Conservation (phyloP, 345 rosid species). For the Lagerstroemia speciosa region DNA sequence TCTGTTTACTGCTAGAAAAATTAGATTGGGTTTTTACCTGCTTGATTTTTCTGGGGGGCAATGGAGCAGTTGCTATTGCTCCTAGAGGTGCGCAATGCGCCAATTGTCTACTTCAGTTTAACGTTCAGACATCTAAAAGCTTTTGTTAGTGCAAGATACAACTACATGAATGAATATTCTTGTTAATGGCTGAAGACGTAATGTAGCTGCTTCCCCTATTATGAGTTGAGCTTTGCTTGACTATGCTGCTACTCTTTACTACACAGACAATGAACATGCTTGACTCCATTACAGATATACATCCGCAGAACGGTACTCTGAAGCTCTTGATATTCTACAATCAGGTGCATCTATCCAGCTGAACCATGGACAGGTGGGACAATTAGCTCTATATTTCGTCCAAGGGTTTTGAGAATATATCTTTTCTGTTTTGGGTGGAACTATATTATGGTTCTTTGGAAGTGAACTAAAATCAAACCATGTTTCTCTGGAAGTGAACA, state of each 20-base stretch:
- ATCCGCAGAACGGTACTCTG: constrained; percentile 63
- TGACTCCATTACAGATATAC: constrained; percentile 39
- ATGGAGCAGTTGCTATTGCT: too few relatives aligned
- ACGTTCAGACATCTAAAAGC: not conserved
- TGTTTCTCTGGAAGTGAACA: not conserved
- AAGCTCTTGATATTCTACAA: constrained; percentile 73
- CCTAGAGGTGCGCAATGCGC: not conserved
- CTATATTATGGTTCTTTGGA: not conserved
- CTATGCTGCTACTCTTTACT: not conserved
- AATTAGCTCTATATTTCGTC: not conserved
- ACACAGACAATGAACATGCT: constrained; percentile 4
- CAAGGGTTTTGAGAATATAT: not conserved
- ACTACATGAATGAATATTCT: not conserved
- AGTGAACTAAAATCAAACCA: not conserved
- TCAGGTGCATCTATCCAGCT: constrained; percentile 86
- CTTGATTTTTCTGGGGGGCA: too few relatives aligned
- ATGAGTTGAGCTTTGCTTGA: not conserved
- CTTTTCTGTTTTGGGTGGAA: not conserved
- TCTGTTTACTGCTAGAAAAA: too few relatives aligned
- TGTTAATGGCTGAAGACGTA: not conserved
- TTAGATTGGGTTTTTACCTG: too few relatives aligned
- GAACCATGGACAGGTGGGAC: constrained; percentile 56
- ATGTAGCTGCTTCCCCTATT: not conserved
- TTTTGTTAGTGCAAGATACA: not conserved
- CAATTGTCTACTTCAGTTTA: not conserved